Conservation (phyloP, 1,284 basidiomycete species). For the Puccinia polysora region DNA sequence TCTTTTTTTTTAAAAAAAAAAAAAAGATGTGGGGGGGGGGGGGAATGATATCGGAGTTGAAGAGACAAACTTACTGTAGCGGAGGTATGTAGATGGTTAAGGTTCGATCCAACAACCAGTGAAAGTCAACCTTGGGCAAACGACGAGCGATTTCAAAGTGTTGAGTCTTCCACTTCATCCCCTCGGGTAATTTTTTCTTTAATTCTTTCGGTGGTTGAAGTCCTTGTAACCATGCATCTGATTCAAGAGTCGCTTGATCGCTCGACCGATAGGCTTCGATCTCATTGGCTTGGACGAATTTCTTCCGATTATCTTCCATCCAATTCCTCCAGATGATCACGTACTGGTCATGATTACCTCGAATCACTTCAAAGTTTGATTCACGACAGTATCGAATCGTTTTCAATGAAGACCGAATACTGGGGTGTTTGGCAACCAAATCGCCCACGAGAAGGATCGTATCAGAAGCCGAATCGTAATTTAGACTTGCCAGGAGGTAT, state of each 20-base stretch:
- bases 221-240: conserved; percentile 12
- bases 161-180: conserved; percentile 38
- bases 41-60: background rate
- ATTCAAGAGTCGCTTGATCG: conserved; percentile 17
- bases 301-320: conserved; percentile 5
- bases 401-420: conserved; percentile 29
- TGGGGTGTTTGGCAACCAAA: conserved; percentile 37
- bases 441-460: conserved; percentile 25
- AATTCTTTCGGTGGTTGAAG: conserved; percentile 1
- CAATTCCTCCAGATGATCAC: conserved; percentile 43
- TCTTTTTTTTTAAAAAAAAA: background rate
- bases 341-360: conserved; percentile 43
- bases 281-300: background rate
- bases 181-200: conserved; percentile 35
- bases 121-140: conserved; percentile 23
- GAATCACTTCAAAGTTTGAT: conserved; percentile 8
- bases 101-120: conserved; percentile 23
- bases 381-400: conserved; percentile 29
- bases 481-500: conserved; percentile 10
- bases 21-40: background rate
- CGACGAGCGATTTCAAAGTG: conserved; percentile 40
- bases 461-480: conserved; percentile 20
- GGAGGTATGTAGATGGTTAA: conserved; percentile 26
- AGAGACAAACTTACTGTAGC: conserved; percentile 16
- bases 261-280: background rate